A percentile compares a stretch with the other conserved stretches of the same genome.
Conservation (phyloP, 441 rosid genomes). For the Pelargonium citronellum region DNA sequence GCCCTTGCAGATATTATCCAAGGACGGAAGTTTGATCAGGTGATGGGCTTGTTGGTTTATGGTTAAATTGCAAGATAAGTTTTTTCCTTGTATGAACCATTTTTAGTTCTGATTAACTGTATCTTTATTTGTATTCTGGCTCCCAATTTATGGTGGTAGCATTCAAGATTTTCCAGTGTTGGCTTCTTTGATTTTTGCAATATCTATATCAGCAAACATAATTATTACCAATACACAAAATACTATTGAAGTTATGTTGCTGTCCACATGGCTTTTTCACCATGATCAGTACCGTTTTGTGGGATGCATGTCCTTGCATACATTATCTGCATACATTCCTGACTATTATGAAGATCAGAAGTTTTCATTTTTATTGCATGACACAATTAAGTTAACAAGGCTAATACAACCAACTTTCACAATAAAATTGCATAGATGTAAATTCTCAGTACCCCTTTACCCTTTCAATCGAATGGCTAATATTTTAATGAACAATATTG, state of each 20-base stretch:
- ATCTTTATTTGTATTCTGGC: not conserved
- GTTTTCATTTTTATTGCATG: not conserved
- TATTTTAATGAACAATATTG: not conserved
- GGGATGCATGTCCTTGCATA: conserved; percentile 4
- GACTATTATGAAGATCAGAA: not conserved
- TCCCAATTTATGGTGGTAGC: conserved; percentile 1
- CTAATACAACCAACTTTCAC: conserved; percentile 3
- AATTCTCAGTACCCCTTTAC: conserved; percentile 2
- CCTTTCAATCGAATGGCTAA: not conserved
- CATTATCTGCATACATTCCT: not conserved
- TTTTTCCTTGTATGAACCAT: conserved; percentile 4
- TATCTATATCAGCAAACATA: not conserved
- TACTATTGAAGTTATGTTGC: not conserved
- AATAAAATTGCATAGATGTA: conserved; percentile 3
- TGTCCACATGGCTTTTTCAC: not conserved
- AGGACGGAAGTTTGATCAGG: conserved; percentile 89
- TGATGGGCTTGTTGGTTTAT: conserved; percentile 26
- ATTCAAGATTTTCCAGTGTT: not conserved
- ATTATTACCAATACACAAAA: not conserved
- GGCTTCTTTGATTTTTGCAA: not conserved
- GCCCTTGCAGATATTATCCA: conserved; percentile 95
- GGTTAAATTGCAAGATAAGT: conserved; percentile 4
- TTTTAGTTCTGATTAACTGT: not conserved
- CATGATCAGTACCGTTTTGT: conserved; percentile 1
- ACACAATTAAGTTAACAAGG: not conserved